These are phyloP conservation scores for Ananas comosus DNA, from an alignment of 176 grass and related monocot genomes.

Conservation along the genomic window DNA sequence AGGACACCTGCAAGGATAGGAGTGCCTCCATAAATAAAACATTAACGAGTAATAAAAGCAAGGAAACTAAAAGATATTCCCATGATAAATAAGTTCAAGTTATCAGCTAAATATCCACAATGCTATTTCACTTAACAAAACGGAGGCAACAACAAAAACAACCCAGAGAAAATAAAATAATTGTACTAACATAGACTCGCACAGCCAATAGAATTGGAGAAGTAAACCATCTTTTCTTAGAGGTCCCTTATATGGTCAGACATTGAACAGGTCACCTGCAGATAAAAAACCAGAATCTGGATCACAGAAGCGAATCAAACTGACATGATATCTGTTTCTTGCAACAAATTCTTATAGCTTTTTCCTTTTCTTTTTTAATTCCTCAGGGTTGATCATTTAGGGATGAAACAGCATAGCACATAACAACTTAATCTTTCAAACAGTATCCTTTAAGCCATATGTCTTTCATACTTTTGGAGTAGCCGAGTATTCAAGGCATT, in stretches of 20 bases:
- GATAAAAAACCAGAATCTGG: not conserved
- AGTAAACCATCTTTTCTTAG: not conserved
- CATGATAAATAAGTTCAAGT: not conserved
- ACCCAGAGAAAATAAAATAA: not conserved
- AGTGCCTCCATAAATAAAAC: constrained; percentile 44
- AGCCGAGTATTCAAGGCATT: no score
- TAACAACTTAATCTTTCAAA: no score
- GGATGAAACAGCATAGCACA: no score
- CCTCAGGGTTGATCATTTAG: no score
- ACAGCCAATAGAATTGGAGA: not conserved
- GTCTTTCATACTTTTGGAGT: no score
- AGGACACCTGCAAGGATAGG: constrained; percentile 37
- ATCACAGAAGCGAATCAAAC: no score
- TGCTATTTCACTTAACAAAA: not conserved
- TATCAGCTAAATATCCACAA: not conserved
- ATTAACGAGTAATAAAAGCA: not conserved
- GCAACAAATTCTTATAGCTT: no score
- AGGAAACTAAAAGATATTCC: not conserved
- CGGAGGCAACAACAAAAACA: not conserved
- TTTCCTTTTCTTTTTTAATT: no score
- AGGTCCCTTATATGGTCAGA: not conserved
- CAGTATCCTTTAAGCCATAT: no score
- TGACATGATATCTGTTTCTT: no score
- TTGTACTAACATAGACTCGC: not conserved
- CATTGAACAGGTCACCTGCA: not conserved